These are phyloP conservation scores for Penicillium canariense DNA, from an alignment of 495 filamentous ascomycete genomes.

Conservation along the genomic window DNA sequence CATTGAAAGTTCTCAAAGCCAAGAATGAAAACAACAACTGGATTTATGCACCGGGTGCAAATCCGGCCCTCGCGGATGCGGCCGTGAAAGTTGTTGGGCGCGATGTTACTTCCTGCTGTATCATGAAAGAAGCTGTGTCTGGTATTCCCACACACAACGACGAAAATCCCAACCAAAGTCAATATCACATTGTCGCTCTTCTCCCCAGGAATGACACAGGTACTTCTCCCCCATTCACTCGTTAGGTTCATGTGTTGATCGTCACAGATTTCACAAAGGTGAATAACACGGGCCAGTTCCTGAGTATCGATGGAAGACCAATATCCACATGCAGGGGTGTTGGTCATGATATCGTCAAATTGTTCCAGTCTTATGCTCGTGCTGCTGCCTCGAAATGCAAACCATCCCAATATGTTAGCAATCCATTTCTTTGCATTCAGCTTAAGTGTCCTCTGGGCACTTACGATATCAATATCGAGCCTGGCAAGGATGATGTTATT, in stretches of 20 bases:
- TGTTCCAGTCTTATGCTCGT: constrained; percentile 59
- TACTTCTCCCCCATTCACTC: constrained; percentile 12
- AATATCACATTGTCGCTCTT: constrained; percentile 55
- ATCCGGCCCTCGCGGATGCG: constrained; percentile 59
- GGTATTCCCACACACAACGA: constrained; percentile 5
- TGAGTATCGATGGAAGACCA: constrained; percentile 79
- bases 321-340: constrained; percentile 62
- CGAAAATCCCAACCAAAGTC: constrained; percentile 3
- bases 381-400: constrained; percentile 28
- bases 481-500: constrained; percentile 83
- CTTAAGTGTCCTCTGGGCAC: constrained; percentile 65
- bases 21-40: constrained; percentile 63
- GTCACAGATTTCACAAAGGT: constrained; percentile 50
- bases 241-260: constrained; percentile 9
- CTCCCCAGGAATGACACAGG: constrained; percentile 53
- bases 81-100: constrained; percentile 68
- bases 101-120: constrained; percentile 57
- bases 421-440: constrained; percentile 74
- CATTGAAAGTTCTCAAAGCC: constrained; percentile 63
- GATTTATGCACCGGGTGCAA: constrained; percentile 64
- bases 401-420: constrained; percentile 32
- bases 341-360: constrained; percentile 60
- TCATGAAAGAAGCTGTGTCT: constrained; percentile 33
- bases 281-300: constrained; percentile 56
- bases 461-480: constrained; percentile 90